A percentile compares a stretch with the other conserved stretches of the same genome.
phyloP scores from a whole-genome alignment of 768 basidiomycete species.

The Russula lepida region DNA sequence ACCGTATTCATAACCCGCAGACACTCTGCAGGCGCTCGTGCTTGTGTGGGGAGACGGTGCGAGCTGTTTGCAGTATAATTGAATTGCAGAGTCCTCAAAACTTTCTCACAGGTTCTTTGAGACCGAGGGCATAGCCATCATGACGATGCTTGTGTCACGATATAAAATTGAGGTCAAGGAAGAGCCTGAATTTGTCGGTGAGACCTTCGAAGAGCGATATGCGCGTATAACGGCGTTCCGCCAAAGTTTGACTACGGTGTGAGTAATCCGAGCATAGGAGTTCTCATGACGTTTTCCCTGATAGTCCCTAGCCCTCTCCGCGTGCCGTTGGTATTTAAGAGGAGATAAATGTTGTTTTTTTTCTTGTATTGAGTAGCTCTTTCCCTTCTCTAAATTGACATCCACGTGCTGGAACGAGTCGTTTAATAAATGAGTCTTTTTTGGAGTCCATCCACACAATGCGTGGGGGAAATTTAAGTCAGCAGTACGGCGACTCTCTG shows the following conservation, averaged over 20 bases:
- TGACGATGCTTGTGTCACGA: constrained; percentile 37
- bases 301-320: constrained; percentile 9
- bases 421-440: no score
- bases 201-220: constrained; percentile 38
- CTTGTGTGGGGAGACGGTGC: background rate
- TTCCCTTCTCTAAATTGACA: no score
- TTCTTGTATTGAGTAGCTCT: no score
- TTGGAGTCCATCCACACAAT: no score
- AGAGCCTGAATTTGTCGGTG: constrained; percentile 37
- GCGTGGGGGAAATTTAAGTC: no score
- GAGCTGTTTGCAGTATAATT: no score
- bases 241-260: constrained; percentile 6
- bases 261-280: background rate
- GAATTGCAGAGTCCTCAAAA: no score
- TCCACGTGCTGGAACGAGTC: no score
- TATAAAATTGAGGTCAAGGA: constrained; percentile 44
- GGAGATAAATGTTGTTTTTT: background rate
- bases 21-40: background rate
- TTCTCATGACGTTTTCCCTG: no score
- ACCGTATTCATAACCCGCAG: background rate
- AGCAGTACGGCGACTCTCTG: no score
- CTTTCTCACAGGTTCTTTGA: constrained; percentile 29
- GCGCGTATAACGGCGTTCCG: constrained; percentile 14
- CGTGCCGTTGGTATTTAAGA: constrained; percentile 21
- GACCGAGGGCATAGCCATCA: constrained; percentile 39